A percentile compares a stretch with the other conserved stretches of the same genome.
These are phyloP conservation scores for Candida montana DNA, from an alignment of 805 yeast genomes.

Conservation along the genomic window DNA sequence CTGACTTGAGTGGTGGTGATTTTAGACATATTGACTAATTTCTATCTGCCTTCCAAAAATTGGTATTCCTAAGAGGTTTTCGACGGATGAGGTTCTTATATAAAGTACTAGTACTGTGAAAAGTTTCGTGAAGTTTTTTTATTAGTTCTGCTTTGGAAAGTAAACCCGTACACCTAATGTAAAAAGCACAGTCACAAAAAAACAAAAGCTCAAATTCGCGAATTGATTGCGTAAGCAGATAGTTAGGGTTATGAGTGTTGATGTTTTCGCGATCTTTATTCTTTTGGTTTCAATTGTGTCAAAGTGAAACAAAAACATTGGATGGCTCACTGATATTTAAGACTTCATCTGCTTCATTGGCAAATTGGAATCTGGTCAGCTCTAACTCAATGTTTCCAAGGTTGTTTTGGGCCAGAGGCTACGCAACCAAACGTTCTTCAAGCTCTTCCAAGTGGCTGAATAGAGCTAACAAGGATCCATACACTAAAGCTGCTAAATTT, in stretches of 20 bases:
- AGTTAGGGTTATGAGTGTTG: no score
- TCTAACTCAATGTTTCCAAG: neutral
- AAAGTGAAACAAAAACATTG: neutral
- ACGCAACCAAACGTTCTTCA: slow-evolving; percentile 28
- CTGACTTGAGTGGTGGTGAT: slow-evolving; percentile 90
- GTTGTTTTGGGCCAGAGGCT: slow-evolving; percentile 7
- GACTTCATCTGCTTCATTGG: no score
- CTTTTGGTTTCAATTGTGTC: slow-evolving; percentile 6
- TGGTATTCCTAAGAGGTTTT: slow-evolving; percentile 47
- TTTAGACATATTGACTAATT: slow-evolving; percentile 60
- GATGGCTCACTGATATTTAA: no score
- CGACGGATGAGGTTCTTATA: slow-evolving; percentile 31
- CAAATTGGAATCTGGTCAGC: no score
- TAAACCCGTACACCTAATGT: slow-evolving; percentile 3
- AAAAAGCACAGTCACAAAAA: slow-evolving; percentile 8
- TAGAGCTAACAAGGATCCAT: slow-evolving; percentile 62
- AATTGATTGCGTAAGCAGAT: no score
- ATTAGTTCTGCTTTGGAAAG: no score
- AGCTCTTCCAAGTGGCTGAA: slow-evolving; percentile 72
- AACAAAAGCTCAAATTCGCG: no score
- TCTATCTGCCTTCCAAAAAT: slow-evolving; percentile 72
- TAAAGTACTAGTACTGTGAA: neutral
- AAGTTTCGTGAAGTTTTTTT: neutral
- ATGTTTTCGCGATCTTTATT: no score
- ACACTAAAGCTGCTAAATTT: slow-evolving; percentile 59